Evolutionary conservation across 1,284 basidiomycete species (phyloP).

Genomic region (Blastosporella zonata): DNA sequence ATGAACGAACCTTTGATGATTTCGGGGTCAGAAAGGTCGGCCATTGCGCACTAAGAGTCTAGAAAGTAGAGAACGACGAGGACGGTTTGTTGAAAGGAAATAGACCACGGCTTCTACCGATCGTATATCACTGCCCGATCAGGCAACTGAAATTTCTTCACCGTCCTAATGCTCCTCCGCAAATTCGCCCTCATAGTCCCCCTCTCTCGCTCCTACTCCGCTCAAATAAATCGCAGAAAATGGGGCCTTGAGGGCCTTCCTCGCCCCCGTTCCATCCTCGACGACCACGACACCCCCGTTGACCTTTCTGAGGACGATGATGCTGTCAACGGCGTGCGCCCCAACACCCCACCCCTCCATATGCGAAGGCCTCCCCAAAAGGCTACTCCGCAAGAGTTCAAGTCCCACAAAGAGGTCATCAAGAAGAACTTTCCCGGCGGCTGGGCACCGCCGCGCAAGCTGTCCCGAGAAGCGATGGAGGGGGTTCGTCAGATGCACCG

Average conservation of each 20-base stretch:
- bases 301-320: slow-evolving; percentile 56
- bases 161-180: slow-evolving; percentile 22
- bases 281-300: slow-evolving; percentile 41
- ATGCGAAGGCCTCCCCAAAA: slow-evolving; percentile 37
- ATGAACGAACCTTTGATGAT: slow-evolving; percentile 68
- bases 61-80: slow-evolving; percentile 4
- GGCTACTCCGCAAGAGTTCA: slow-evolving; percentile 53
- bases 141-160: slow-evolving; percentile 8
- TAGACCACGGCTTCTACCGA: slow-evolving; percentile 24
- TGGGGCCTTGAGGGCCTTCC: slow-evolving; percentile 51
- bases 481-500: slow-evolving; percentile 72
- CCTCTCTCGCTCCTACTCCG: slow-evolving; percentile 25
- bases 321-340: slow-evolving; percentile 39
- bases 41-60: slow-evolving; percentile 49
- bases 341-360: slow-evolving; percentile 37
- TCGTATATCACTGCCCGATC: slow-evolving; percentile 12
- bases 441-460: slow-evolving; percentile 84
- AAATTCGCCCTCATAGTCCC: slow-evolving; percentile 16
- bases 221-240: slow-evolving; percentile 25
- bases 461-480: slow-evolving; percentile 91
- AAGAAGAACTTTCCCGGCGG: slow-evolving; percentile 68
- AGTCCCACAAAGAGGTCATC: slow-evolving; percentile 55
- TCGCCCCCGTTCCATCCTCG: slow-evolving; percentile 50
- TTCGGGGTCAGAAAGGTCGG: slow-evolving; percentile 75
- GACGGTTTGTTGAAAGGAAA: slow-evolving; percentile 1